Evolutionary conservation across 306 rosid species (phyloP), one percentile per base, ranked within the genome.

Genomic region (Acacia confusa): DNA sequence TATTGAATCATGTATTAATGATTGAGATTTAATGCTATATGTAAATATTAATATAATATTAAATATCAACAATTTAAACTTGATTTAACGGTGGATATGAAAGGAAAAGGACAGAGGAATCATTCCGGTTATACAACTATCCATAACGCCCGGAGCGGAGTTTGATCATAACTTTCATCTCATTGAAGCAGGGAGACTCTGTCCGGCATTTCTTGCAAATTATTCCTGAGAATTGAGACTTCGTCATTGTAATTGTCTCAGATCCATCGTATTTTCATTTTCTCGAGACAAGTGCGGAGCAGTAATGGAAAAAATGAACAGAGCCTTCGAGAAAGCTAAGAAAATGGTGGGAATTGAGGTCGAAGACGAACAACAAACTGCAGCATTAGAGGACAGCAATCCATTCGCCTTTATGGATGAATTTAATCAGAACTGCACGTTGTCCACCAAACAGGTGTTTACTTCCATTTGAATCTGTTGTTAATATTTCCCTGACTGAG

Each of bases 281-380:
- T 84, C 79, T 67, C 61, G 77, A 67, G 84, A 79, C 5, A 85
- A 69, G 77, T 22, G 91, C 15, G 87, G 70, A 47, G 74, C 71
- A 76, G 7, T 32, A 53, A 95, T 92, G 97, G 95, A 91, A 61
- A 95, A 85, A 82, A 85, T 93, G 92, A 92, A 88, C 81, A 85
- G 30, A 74, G 99, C 97, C 20, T 86, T 87, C 32, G 97, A 89
- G 84, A 95, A 89, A 86, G 84, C 89, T 89, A 92, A 91, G 92
- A 90, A 86, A 79, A 87, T 95, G 84, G 99, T 95, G 28, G 99
- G 97, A 70, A 84, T 93, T 89, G 97, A 95, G 48, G 89, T 86
- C 66, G 91, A 87, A 27, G 97, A 88, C 17, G 97, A 89, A 36
- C 84, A 83, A 77, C 84, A 74, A 55, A 84, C 91, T 41, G 52